Conservation (phyloP, 2,329 filamentous ascomycete genomes). For the Colletotrichum nymphaeae region DNA sequence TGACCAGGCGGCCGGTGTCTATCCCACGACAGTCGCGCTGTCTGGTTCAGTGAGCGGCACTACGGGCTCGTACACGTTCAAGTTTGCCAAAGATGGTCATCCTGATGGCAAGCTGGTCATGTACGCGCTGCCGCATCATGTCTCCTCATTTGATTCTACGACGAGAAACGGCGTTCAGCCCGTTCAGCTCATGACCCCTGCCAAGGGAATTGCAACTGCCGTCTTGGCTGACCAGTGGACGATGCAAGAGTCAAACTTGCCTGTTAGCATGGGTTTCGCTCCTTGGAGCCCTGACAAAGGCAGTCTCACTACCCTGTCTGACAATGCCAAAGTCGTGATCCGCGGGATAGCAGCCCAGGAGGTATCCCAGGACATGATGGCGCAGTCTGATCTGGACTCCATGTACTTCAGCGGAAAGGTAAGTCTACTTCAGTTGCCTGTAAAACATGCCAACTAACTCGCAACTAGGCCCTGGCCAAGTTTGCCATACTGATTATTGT, state of each 20-base stretch:
- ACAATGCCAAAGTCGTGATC: conserved; percentile 69
- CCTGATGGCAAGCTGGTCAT: conserved; percentile 74
- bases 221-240: conserved; percentile 81
- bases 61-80: conserved; percentile 78
- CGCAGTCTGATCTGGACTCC: conserved; percentile 80
- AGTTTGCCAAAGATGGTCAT: conserved; percentile 78
- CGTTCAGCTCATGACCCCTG: conserved; percentile 80
- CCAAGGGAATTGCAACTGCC: conserved; percentile 83
- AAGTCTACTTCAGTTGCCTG: conserved; percentile 34
- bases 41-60: conserved; percentile 70
- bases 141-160: conserved; percentile 75
- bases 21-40: conserved; percentile 73
- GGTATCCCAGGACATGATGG: conserved; percentile 79
- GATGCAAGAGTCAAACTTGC: conserved; percentile 79
- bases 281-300: conserved; percentile 76
- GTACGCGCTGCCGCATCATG: conserved; percentile 90
- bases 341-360: conserved; percentile 75
- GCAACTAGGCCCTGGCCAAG: conserved; percentile 73
- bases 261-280: conserved; percentile 78
- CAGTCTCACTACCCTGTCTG: conserved; percentile 58
- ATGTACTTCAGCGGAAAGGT: conserved; percentile 96
- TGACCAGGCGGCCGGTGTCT: conserved; percentile 81
- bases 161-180: conserved; percentile 63
- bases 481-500: conserved; percentile 78
- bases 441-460: not conserved